Percentiles rank a stretch among this genome's conserved stretches.
phyloP scores from a whole-genome alignment of 2,329 filamentous ascomycete genomes.

The Mycogone perniciosa region DNA sequence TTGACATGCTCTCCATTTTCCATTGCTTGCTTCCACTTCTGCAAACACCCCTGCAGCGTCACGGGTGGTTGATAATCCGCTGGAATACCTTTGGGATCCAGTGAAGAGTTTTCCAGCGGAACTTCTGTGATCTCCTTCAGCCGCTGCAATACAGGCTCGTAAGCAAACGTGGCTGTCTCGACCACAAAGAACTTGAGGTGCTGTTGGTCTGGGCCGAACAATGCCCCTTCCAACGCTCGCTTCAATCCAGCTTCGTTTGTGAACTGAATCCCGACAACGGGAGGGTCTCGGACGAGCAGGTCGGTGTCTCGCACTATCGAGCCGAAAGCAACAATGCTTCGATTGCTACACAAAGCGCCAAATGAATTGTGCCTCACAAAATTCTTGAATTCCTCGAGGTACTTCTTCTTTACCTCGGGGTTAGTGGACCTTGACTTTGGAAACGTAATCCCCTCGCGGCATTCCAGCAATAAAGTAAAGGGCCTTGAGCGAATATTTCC shows the following conservation, averaged over 20 bases:
- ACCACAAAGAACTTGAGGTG: slow-evolving; percentile 48
- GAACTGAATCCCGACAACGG: slow-evolving; percentile 47
- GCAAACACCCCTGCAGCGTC: slow-evolving; percentile 5
- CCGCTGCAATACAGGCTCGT: slow-evolving; percentile 57
- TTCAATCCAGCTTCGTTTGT: slow-evolving; percentile 38
- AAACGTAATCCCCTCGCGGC: slow-evolving; percentile 38
- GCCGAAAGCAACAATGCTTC: slow-evolving; percentile 54
- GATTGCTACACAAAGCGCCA: slow-evolving; percentile 50
- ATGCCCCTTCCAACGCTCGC: slow-evolving; percentile 36
- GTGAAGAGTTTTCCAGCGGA: slow-evolving; percentile 48
- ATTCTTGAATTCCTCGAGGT: slow-evolving; percentile 39
- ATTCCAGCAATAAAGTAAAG: slow-evolving; percentile 35
- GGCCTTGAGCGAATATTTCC: slow-evolving; percentile 24
- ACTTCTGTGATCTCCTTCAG: slow-evolving; percentile 51
- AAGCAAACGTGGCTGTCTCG: slow-evolving; percentile 61
- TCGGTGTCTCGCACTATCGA: slow-evolving; percentile 46
- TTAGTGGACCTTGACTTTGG: slow-evolving; percentile 24
- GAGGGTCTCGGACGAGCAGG: slow-evolving; percentile 35
- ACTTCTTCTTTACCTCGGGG: slow-evolving; percentile 32
- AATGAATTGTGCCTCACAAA: slow-evolving; percentile 56
- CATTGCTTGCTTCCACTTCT: neutral
- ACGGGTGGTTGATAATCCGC: slow-evolving; percentile 10
- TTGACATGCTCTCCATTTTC: neutral
- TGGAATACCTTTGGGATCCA: slow-evolving; percentile 26
- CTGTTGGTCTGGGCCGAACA: slow-evolving; percentile 25